Conservation (phyloP, 768 basidiomycete species). For the Dacryopinax spathularia region DNA sequence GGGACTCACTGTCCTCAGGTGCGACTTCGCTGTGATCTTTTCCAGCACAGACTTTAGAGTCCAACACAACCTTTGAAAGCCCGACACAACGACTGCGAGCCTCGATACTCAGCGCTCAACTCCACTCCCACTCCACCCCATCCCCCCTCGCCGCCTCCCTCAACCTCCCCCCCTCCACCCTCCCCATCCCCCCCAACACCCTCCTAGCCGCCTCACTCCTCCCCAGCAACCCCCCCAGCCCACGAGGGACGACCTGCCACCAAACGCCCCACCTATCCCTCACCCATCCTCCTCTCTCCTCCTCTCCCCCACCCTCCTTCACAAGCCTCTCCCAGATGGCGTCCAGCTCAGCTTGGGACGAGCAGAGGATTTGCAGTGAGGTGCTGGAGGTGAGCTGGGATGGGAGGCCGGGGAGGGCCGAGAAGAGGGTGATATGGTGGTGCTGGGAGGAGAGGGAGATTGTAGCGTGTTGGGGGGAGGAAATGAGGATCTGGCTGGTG, state of each 20-base stretch:
- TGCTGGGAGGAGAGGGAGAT: not conserved
- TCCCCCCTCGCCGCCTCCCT: not conserved
- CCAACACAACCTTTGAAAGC: no score
- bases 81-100: no score
- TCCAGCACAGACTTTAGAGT: no score
- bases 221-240: not conserved
- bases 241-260: not conserved
- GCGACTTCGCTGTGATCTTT: no score
- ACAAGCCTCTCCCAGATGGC: not conserved
- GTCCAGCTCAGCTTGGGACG: not conserved
- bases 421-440: not conserved
- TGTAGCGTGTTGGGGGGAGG: not conserved
- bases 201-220: not conserved
- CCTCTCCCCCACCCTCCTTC: not conserved
- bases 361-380: not conserved
- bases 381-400: not conserved
- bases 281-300: not conserved
- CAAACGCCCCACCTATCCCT: not conserved
- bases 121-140: no score
- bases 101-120: no score
- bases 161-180: not conserved
- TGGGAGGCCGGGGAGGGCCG: not conserved
- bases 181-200: not conserved
- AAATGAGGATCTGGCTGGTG: not conserved
- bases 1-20: no score